Base-by-base conservation (phyloP, 805 yeast genomes). In the Wickerhamomyces alni region DNA sequence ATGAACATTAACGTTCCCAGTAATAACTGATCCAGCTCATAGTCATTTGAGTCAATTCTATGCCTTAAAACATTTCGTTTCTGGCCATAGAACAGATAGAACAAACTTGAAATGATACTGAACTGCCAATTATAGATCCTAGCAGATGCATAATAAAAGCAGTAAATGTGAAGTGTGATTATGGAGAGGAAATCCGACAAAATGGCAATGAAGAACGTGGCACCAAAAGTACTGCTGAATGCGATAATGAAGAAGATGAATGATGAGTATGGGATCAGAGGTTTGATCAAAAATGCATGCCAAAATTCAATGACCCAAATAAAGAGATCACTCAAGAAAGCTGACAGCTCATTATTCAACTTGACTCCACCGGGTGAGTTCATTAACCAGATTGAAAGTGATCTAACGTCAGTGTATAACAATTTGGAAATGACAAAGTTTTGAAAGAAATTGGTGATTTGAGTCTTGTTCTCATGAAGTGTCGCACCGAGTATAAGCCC, bases 291-390 rank as follows among this genome's bases (percentile, higher is more conserved):
- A 1, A 46, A 30, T 6, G 43, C 17, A 36, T 58, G 55, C 82
- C 95, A 86, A 44, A 82, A 75, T 33, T 75, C 75, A 21, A 89
- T 69, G 11, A 88, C 83, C 96, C 97, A 91, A 9, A 84, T 56
- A 49, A 86, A 82, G 35, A 93, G 62, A 41, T 87, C 95, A 27
- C 96, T 96, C 57, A 91, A 70, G 53, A 93, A 94, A 13, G 67
- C 70, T 0, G 96, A 86, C 16, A 93, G 67, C 52, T 88, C 96
- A 43, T 78, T 81, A 58, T 93, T 93, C 38, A 93, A 72, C 55
- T 93, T 93, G 51, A 93, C 79, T 4, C 99, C 99, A 13, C 91
- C 95, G 0, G 99, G 99, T 52, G 89, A 84, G 44, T 79, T 73
- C 67, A 88, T 87, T 28, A 93, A 68, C 89, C 95, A 84, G 0